phyloP scores from a whole-genome alignment of 306 rosid genomes.

The Ormosia emarginata region DNA sequence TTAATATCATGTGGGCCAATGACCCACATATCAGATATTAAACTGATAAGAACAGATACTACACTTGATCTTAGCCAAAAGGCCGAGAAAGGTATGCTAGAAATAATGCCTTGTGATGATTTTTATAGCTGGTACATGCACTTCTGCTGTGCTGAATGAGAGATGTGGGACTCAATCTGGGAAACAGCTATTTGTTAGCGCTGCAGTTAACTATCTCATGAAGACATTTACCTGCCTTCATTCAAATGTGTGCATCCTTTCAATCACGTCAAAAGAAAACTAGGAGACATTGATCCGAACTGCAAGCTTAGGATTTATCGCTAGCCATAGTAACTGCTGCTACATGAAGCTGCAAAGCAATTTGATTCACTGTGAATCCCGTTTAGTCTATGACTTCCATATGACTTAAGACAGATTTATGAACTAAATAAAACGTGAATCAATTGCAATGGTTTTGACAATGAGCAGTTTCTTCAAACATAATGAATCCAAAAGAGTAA shows the following conservation, averaged over 20 bases:
- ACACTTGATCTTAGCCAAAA: slow-evolving; percentile 14
- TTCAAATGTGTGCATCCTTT: background rate
- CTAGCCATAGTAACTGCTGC: background rate
- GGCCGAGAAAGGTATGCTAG: background rate
- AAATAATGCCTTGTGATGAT: fast-evolving
- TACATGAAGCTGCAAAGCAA: background rate
- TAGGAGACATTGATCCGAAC: background rate
- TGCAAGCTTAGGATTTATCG: background rate
- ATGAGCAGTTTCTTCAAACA: background rate
- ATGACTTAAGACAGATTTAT: too few relatives aligned
- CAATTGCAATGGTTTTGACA: too few relatives aligned
- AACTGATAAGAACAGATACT: slow-evolving; percentile 10
- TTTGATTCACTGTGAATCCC: background rate
- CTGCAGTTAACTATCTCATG: background rate
- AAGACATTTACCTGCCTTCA: background rate
- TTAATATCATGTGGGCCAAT: background rate
- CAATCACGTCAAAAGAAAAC: background rate
- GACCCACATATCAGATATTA: slow-evolving; percentile 4
- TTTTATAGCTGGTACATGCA: background rate
- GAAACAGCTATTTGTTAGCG: background rate
- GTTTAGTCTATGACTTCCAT: background rate
- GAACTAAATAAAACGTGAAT: too few relatives aligned
- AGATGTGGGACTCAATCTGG: background rate
- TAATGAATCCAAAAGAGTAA: background rate
- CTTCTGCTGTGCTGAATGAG: background rate